Evolutionary conservation across 192 early-diverging fungal species (phyloP).

Genomic region (Rhizophagus clarus): DNA sequence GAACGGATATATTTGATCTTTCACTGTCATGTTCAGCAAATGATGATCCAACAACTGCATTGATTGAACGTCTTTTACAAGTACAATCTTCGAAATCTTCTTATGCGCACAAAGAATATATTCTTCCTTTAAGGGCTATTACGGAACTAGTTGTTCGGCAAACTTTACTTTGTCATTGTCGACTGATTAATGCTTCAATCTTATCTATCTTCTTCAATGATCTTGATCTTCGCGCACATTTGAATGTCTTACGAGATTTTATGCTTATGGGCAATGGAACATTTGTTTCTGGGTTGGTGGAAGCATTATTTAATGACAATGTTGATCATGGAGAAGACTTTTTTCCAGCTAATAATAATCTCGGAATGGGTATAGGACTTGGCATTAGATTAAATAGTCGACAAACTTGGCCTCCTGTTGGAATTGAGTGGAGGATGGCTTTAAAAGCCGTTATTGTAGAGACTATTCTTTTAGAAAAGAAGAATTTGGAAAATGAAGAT

Average conservation of each 20-base stretch:
- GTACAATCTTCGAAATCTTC: not conserved
- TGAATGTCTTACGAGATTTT: slow-evolving; percentile 44
- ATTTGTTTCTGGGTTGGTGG: slow-evolving; percentile 42
- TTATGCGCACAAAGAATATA: slow-evolving; percentile 17
- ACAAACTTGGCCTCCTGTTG: slow-evolving; percentile 34
- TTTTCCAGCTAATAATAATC: not conserved
- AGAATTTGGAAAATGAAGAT: slow-evolving; percentile 1
- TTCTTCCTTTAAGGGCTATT: slow-evolving; percentile 19
- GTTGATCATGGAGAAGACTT: slow-evolving; percentile 26
- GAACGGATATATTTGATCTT: not conserved
- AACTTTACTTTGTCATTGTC: slow-evolving; percentile 15
- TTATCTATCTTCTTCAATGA: slow-evolving; percentile 51
- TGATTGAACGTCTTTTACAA: slow-evolving; percentile 1
- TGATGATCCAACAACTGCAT: slow-evolving; percentile 3
- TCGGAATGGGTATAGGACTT: slow-evolving; percentile 15
- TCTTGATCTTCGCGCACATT: slow-evolving; percentile 44
- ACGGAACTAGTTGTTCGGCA: slow-evolving; percentile 14
- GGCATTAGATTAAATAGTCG: slow-evolving; percentile 20
- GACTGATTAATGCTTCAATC: slow-evolving; percentile 47
- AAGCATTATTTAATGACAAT: slow-evolving; percentile 46
- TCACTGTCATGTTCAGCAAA: not conserved
- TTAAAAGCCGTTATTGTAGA: slow-evolving; percentile 38
- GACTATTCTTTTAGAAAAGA: slow-evolving; percentile 23
- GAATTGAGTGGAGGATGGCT: slow-evolving; percentile 31
- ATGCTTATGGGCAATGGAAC: slow-evolving; percentile 45